These are phyloP conservation scores for Periconia sp. DNA, from an alignment of 2,329 filamentous ascomycete species.

Conservation along the genomic window DNA sequence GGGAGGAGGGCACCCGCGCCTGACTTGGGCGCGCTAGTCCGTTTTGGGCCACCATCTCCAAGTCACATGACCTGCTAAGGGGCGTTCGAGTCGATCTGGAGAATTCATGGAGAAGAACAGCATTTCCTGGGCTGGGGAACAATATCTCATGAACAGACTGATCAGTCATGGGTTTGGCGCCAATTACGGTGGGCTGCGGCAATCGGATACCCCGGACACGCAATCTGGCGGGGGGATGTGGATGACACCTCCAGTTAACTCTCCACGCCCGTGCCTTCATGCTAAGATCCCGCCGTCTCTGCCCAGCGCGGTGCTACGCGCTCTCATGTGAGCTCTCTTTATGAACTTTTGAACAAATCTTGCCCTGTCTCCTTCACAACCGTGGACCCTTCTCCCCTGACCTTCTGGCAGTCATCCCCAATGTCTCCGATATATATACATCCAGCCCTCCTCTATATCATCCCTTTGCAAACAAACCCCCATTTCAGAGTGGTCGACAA, in stretches of 20 bases:
- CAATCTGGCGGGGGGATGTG: conserved; percentile 24
- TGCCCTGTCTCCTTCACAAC: neutral
- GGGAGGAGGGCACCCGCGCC: neutral
- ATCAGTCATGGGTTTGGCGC: neutral
- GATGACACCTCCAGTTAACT: conserved; percentile 16
- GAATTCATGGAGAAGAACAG: too few relatives aligned
- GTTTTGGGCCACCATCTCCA: neutral
- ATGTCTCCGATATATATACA: too few relatives aligned
- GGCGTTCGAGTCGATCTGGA: neutral
- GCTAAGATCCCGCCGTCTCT: neutral
- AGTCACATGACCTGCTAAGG: neutral
- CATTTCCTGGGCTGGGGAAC: neutral
- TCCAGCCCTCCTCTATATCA: too few relatives aligned
- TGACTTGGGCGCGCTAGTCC: neutral
- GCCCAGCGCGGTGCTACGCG: conserved; percentile 7
- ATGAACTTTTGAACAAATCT: too few relatives aligned
- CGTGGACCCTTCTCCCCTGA: neutral
- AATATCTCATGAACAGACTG: neutral
- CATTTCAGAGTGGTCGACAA: too few relatives aligned
- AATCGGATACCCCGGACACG: conserved; percentile 18
- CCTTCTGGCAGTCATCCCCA: too few relatives aligned
- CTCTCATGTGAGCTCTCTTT: conserved; percentile 9
- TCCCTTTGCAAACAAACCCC: too few relatives aligned
- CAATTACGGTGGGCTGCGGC: conserved; percentile 20
- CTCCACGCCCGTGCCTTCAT: conserved; percentile 10